Evolutionary conservation across 1,284 basidiomycete genomes (phyloP), one percentile per base, ranked within the genome.

Genomic region (Puccinia coronata): DNA sequence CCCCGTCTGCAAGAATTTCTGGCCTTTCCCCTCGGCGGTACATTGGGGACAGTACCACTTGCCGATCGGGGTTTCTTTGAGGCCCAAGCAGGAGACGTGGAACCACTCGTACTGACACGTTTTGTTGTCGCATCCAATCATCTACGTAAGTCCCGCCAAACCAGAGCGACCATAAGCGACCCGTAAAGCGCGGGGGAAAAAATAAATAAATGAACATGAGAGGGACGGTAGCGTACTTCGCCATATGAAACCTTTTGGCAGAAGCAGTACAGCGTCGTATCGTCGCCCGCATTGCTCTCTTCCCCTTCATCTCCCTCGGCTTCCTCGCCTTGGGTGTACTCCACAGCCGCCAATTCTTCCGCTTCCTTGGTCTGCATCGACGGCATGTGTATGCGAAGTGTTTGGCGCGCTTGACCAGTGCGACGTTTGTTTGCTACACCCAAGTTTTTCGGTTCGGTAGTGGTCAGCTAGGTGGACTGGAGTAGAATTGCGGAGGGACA

Each of bases 101-200:
- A 80, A 80, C 78, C 78, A 80, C 41, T 80, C 78, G 55, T 80
- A 80, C 51, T 57, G 78, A 53, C 78, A 80, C n/a, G 51, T 71
- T 49, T 80, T 80, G 39, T 80, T 80, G 31, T 80, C 78, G 39
- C 78, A 80, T 20, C 78, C 78, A 80, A 80, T 80, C 78, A 80
- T 80, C 78, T 80, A n/a, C n/a, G n/a, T n/a, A 65, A 63, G 18
- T 12, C 47, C 47, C 28, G 34, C 69, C 25, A 49, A 71, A 25
- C 18, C 9, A 34, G 20, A 70, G 20, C 18, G 12, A 67, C 2
- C n/a, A 39, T 28, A 67, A 12, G 16, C 14, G 25, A 41, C 18
- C 1, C 39, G 12, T 23, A 41, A 69, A 43, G 43, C 43, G 11
- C 16, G 6, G 23, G 31, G 5, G 28, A 51, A n/a, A 55, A 51